Base-by-base conservation (phyloP, 176 grass and related monocot genomes). In the Oryza glumipatula region DNA sequence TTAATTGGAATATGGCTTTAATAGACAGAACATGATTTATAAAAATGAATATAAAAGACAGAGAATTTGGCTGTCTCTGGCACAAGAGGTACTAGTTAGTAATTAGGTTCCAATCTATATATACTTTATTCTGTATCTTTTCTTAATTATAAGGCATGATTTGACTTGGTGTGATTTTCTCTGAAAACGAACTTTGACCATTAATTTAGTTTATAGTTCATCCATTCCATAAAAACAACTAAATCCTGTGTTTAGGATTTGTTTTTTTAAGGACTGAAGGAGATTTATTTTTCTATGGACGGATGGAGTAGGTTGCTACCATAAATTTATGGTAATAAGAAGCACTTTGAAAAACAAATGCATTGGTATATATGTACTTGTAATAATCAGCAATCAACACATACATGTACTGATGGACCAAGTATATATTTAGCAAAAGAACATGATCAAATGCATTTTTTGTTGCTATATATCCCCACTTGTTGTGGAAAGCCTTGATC, bases 401-500 rank as follows among this genome's bases (percentile, higher is more conserved):
- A 15, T 49, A 15, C 15, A 15, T 51, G 48, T 4, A 51, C 43
- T 44, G 43, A 44, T 44, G 43, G 43, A 44, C 48, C 14, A 51
- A 51, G 43, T 44, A 32, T 32, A 32, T 32, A 32, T 32, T 3
- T 32, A 44, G 43, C 10, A 51, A 54, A 19, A 19, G 5, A 49
- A 15, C 52, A 58, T 21, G 54, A n/a, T n/a, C 54, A n/a, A 58
- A 58, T 58, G 17, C 54, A 7, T 58, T 58, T 58, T 58, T 58
- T 58, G 54, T 58, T 58, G 54, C 7, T 58, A 58, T 9, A 9
- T 65, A 12, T 51, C 21, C 68, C 76, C 36, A 65, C 68, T 26
- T 77, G 60, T 11, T 67, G 65, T 70, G 8, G 2, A 84, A 89
- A 74, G 82, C 87, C 87, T 51, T 15, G 28, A 70, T 51, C 49